Base-by-base conservation (phyloP, 2,329 filamentous ascomycete species). In the Neopestalotiopsis rosae region DNA sequence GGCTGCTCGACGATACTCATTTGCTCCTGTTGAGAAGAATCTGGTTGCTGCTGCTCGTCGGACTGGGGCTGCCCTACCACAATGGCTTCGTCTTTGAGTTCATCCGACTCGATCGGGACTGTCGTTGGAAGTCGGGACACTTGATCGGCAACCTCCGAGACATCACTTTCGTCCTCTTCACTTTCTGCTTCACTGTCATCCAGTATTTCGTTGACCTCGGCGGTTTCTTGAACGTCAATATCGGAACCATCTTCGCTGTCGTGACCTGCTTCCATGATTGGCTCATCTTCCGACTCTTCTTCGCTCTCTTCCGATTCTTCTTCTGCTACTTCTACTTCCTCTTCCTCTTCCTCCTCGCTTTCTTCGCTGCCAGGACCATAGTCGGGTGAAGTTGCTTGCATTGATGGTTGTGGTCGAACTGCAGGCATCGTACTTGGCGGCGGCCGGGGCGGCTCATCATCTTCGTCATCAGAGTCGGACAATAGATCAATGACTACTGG, bases 401-500 rank as follows among this genome's bases (percentile, higher is more conserved):
- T 6, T n/a, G 28, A 38, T n/a, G 58, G 17, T 12, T 17, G 20
- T 3, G 56, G 61, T 9, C 40, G 38, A 24, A 20, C 49, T 28
- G 17, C 30, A 10, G 52, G 61, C 40, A 59, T 13, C 5, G 34
- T 63, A 38, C 28, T 58, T 3, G 61, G n/a, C 13, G 28, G 14
- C 52, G 49, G 45, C 6, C 30, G 67, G 30, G 69, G 14, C 38
- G 52, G 68, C 20, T 70, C 68, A 63, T 76, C 74, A 45, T 75
- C 68, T 61, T 76, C 74, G 40, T 75, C 74, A 32, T 76, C 75
- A 4, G 74, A 75, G 1, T 71, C 72, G 38, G 74, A 75, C 24
- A 75, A 70, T 7, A 75, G 70, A 49, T 76, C 74, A 66, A 76
- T 76, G 14, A 76, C 70, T 14, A 73, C 72, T 32, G 74, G 72